A percentile compares a stretch with the other conserved stretches of the same genome.
phyloP scores from a whole-genome alignment of 208 protist genomes.

The Acanthamoeba culbertsoni region DNA sequence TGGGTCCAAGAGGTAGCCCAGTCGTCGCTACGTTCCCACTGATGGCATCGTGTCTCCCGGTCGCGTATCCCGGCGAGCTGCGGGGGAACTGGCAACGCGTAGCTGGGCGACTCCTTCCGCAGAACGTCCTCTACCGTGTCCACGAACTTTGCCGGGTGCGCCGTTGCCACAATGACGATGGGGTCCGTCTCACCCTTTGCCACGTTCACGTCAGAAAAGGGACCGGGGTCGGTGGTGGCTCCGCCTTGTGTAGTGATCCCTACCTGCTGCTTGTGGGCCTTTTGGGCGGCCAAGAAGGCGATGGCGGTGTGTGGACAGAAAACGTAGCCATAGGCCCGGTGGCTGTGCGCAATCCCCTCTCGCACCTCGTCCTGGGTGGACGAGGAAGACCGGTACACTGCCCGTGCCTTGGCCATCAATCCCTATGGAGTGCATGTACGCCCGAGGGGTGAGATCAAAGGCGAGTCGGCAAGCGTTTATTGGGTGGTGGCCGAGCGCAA shows the following conservation, averaged over 20 bases:
- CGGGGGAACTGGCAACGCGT: not conserved
- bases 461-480: not conserved
- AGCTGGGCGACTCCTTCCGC: not conserved
- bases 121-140: not conserved
- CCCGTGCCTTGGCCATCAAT: not conserved
- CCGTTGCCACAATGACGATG: slow-evolving; percentile 51
- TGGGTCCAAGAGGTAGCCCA: not conserved
- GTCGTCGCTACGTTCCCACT: not conserved
- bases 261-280: not conserved
- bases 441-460: not conserved
- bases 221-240: not conserved
- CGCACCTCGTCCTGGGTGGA: slow-evolving; percentile 38
- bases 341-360: not conserved
- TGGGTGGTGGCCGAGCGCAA: not conserved
- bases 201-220: not conserved
- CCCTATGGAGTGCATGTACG: no score
- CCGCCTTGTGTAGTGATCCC: not conserved
- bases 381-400: not conserved
- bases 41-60: not conserved
- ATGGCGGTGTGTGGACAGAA: slow-evolving; percentile 67
- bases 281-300: not conserved
- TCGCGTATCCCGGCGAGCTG: slow-evolving; percentile 36
- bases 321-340: slow-evolving; percentile 17
- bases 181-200: not conserved
- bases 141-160: slow-evolving; percentile 71